A percentile compares a stretch with the other conserved stretches of the same genome.
These are phyloP conservation scores for Oryza punctata DNA, from an alignment of 176 grass and related monocot genomes.

Conservation along the genomic window DNA sequence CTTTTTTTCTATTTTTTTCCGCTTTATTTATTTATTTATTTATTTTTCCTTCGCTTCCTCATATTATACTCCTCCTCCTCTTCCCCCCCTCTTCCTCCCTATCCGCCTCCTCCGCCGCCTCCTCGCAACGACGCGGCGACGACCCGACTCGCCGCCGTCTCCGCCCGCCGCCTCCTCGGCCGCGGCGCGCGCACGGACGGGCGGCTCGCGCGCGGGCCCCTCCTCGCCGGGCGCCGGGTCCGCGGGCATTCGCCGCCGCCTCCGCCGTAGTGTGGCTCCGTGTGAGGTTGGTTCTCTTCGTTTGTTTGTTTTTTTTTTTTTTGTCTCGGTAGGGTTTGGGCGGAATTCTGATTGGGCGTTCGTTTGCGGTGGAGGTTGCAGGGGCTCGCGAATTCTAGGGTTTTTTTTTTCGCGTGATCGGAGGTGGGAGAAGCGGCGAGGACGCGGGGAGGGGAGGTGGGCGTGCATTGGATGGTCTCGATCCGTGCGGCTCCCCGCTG, in stretches of 20 bases:
- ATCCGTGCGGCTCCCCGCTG: constrained; percentile 36
- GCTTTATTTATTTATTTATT: not conserved
- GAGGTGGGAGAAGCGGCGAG: not conserved
- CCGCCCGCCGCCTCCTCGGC: not conserved
- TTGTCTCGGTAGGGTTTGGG: not conserved
- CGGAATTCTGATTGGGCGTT: constrained; percentile 15
- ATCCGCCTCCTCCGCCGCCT: constrained; percentile 41
- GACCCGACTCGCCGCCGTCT: constrained; percentile 26
- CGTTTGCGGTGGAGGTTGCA: not conserved
- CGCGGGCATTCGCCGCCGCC: constrained; percentile 44
- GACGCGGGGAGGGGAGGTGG: not conserved
- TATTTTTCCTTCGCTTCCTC: not conserved
- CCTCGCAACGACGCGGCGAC: constrained; percentile 37
- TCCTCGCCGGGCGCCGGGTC: not conserved
- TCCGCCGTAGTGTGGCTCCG: not conserved
- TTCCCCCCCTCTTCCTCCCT: constrained; percentile 17
- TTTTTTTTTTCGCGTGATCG: constrained; percentile 42
- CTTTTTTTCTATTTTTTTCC: not conserved
- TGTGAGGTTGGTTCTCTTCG: constrained; percentile 14
- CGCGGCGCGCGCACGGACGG: not conserved
- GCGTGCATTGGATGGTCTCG: constrained; percentile 49
- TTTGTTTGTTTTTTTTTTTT: not conserved
- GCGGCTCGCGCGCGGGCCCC: not conserved
- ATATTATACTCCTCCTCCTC: constrained; percentile 27
- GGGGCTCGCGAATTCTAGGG: constrained; percentile 38